These are phyloP conservation scores for Scedosporium aurantiacum DNA, from an alignment of 2,329 filamentous ascomycete genomes.

Conservation along the genomic window DNA sequence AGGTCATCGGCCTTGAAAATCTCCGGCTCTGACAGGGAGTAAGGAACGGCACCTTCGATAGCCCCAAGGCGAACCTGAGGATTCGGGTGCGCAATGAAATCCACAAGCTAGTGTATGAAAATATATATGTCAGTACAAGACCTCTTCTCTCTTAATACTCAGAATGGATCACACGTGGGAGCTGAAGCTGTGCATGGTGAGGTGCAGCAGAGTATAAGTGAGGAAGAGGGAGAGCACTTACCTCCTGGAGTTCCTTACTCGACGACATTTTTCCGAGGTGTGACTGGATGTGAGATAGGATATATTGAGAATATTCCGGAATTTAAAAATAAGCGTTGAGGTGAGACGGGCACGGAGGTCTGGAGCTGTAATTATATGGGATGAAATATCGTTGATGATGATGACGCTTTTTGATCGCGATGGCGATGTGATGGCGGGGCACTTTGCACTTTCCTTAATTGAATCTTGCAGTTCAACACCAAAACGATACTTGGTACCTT, in stretches of 20 bases:
- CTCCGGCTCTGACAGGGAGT: conserved; percentile 57
- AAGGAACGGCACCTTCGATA: conserved; percentile 77
- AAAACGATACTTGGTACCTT: background rate
- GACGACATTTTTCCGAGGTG: conserved; percentile 26
- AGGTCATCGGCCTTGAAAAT: conserved; percentile 78
- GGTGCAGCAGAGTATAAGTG: background rate
- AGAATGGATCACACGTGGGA: background rate
- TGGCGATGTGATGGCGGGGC: conserved; percentile 13
- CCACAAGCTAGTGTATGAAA: conserved; percentile 55
- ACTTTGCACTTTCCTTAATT: background rate
- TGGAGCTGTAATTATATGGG: background rate
- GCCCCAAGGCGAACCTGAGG: conserved; percentile 81
- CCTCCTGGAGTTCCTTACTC: conserved; percentile 69
- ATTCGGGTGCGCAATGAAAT: conserved; percentile 86
- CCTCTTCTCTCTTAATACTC: no score
- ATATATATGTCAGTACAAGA: conserved; percentile 6
- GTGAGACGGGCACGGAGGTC: background rate
- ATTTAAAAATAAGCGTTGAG: background rate
- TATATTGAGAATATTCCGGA: background rate
- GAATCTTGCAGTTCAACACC: no score
- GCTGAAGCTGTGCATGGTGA: background rate
- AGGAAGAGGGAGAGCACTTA: conserved; percentile 22
- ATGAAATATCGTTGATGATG: conserved; percentile 7
- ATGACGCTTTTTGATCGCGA: conserved; percentile 7
- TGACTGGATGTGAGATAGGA: conserved; percentile 23